Evolutionary conservation across 164 flowering plant genomes (phyloP).

Genomic region (Akebia trifoliata): DNA sequence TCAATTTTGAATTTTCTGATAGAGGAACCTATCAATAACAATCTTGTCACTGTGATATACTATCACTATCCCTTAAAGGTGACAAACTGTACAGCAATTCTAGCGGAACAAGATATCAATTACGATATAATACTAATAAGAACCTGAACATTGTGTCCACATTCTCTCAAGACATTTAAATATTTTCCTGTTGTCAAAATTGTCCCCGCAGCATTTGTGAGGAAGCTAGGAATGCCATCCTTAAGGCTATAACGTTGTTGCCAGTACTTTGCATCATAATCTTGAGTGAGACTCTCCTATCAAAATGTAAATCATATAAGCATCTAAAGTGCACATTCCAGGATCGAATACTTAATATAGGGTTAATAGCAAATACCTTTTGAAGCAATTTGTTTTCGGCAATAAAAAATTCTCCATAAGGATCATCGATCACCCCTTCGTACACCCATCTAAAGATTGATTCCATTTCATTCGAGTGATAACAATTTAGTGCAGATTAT

Average conservation of each 20-base stretch:
- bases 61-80: not conserved
- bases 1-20: constrained; percentile 71
- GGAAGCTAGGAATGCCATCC: constrained; percentile 91
- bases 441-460: constrained; percentile 76
- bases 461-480: constrained; percentile 8
- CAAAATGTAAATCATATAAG: constrained; percentile 15
- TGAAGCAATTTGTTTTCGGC: constrained; percentile 83
- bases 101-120: not conserved
- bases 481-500: not conserved
- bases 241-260: constrained; percentile 88
- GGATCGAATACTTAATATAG: not conserved
- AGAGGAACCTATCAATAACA: constrained; percentile 58
- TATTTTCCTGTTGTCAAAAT: constrained; percentile 98
- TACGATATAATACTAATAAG: not conserved
- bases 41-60: constrained; percentile 15
- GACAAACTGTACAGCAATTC: not conserved
- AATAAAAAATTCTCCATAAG: constrained; percentile 93
- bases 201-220: constrained; percentile 72
- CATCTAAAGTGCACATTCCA: constrained; percentile 7
- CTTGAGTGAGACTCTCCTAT: constrained; percentile 89
- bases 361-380: constrained; percentile 49
- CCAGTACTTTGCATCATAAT: constrained; percentile 96
- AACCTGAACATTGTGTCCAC: constrained; percentile 97
- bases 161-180: constrained; percentile 97
- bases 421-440: constrained; percentile 98